Evolutionary conservation across 1,284 basidiomycete species (phyloP), one percentile per base, ranked within the genome.

Genomic region (Macrocystidia cucumis): DNA sequence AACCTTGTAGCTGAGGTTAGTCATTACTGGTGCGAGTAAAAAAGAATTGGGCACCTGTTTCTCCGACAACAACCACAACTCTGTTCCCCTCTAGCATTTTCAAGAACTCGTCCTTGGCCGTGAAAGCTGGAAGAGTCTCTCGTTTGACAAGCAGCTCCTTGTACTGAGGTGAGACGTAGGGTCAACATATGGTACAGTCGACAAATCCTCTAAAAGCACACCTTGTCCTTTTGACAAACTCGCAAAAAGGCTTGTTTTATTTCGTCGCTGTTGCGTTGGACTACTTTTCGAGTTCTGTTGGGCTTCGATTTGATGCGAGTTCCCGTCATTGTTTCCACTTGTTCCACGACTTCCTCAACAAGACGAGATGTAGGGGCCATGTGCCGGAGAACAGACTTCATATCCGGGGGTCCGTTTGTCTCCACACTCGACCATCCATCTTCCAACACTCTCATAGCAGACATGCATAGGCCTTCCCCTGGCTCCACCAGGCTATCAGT

Each of bases 51-150:
- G 36, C 19, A 75, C 81, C 80, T 43, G 87, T 90, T 59, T 92
- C 86, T 36, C 89, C 87, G 1, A 91, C 82, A 0, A 95, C 84
- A 1, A 93, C 74, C 1, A 90, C 70, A 3, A 87, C 87, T 29
- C 82, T 69, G 45, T 77, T 77, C 2, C 52, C 59, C 22, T 72
- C 64, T 11, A 96, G 61, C 14, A 70, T 56, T 3, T 62, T 42
- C 28, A 88, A 59, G 48, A 97, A 89, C 12, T 72, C 63, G 14
- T 74, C 66, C 45, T 72, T 73, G 14, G 76, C 72, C 17, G 69
- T 54, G 60, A 83, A 93, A 1, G 88, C 84, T 3, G 90, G 91
- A n/a, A 96, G 65, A 39, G 63, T 71, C 46, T 67, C 57, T 38
- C 91, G 69, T 14, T 59, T 62, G 12, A 59, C 53, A 19, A 84